phyloP scores from a whole-genome alignment of 2,329 filamentous ascomycete genomes.

The Diplodia corticola region DNA sequence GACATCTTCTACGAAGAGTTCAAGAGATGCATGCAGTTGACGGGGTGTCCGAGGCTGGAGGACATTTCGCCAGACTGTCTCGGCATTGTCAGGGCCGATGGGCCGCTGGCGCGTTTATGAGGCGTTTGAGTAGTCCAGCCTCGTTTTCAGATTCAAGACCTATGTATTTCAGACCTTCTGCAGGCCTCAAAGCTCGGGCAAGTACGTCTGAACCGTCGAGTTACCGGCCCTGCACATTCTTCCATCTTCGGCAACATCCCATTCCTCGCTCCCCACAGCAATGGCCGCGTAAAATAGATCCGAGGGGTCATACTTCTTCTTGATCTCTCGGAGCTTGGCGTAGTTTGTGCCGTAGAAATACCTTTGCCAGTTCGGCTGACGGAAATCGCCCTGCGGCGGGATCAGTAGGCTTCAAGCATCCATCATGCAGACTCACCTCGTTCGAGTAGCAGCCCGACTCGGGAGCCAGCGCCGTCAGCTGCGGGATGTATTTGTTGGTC shows the following conservation, averaged over 20 bases:
- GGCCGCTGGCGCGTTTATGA: background rate
- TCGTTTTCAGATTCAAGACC: too few species aligned
- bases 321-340: slow-evolving; percentile 26
- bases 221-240: slow-evolving; percentile 23
- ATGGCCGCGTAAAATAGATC: slow-evolving; percentile 29
- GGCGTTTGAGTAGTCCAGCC: too few species aligned
- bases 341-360: slow-evolving; percentile 34
- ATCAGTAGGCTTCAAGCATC: background rate
- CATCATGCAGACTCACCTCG: slow-evolving; percentile 23
- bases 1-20: slow-evolving; percentile 37
- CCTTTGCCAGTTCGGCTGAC: slow-evolving; percentile 31
- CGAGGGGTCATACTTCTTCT: slow-evolving; percentile 30
- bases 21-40: slow-evolving; percentile 43
- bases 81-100: slow-evolving; percentile 27
- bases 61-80: slow-evolving; percentile 40
- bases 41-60: slow-evolving; percentile 38
- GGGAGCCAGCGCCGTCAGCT: slow-evolving; percentile 27
- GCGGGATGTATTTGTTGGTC: background rate
- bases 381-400: slow-evolving; percentile 28
- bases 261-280: slow-evolving; percentile 32
- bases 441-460: slow-evolving; percentile 26
- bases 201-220: background rate
- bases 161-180: too few species aligned
- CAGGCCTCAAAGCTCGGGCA: background rate
- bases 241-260: slow-evolving; percentile 27